Evolutionary conservation across 495 filamentous ascomycete species (phyloP).

Genomic region (Aspergillus egyptiacus): DNA sequence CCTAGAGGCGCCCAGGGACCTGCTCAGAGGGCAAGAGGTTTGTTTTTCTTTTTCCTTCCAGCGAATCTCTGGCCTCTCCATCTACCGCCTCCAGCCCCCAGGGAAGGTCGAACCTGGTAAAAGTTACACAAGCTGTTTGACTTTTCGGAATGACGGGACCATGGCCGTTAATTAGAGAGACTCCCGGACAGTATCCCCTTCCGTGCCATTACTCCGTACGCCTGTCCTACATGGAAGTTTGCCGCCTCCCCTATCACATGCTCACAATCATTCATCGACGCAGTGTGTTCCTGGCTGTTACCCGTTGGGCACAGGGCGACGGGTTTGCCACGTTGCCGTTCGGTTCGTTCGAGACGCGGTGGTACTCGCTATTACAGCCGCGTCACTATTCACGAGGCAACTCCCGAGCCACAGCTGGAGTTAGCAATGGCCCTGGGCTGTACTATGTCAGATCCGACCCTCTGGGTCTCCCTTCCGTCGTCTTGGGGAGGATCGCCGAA

Average conservation of each 20-base stretch:
- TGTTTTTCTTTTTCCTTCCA: too few relatives aligned
- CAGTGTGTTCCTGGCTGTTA: constrained; percentile 1
- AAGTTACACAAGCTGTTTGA: too few relatives aligned
- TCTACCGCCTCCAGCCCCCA: background rate
- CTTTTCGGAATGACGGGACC: constrained; percentile 7
- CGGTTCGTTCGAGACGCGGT: constrained; percentile 13
- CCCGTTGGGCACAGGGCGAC: constrained; percentile 7
- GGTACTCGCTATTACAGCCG: background rate
- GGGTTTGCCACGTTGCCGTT: constrained; percentile 9
- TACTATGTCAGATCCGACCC: constrained; percentile 27
- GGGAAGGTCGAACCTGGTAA: background rate
- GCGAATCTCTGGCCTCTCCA: background rate
- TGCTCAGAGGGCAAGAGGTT: background rate
- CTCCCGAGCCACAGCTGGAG: constrained; percentile 29
- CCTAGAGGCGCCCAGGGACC: background rate
- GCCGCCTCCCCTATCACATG: constrained; percentile 14
- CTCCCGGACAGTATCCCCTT: constrained; percentile 5
- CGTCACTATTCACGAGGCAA: constrained; percentile 27
- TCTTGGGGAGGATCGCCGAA: constrained; percentile 26
- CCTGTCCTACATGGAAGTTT: constrained; percentile 13
- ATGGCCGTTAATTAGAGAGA: background rate
- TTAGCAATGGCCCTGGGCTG: constrained; percentile 29
- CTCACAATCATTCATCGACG: background rate
- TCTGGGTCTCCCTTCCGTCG: constrained; percentile 20
- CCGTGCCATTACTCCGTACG: background rate